Evolutionary conservation across 192 early-diverging fungal species (phyloP).

Genomic region (Lunasporangiospora selenospora): DNA sequence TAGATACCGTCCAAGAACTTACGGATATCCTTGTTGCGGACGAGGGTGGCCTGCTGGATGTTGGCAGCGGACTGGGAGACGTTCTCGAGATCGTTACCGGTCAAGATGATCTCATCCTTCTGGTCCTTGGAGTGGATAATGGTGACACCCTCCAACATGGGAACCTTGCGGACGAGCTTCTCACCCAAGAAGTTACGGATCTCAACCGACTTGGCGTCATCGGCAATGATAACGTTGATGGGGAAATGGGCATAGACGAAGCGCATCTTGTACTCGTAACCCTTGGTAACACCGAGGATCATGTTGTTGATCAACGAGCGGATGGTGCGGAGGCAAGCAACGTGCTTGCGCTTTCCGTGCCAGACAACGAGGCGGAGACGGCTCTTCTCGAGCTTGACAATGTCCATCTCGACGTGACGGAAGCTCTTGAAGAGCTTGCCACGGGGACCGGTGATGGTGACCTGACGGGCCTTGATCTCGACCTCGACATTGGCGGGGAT

Average conservation of each 20-base stretch:
- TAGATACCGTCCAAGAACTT: constrained; percentile 99
- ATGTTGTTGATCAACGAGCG: constrained; percentile 96
- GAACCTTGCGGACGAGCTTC: constrained; percentile 87
- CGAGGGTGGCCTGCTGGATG: constrained; percentile 93
- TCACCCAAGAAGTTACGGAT: constrained; percentile 99
- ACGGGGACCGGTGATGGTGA: constrained; percentile 92
- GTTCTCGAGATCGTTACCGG: constrained; percentile 92
- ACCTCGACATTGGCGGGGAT: constrained; percentile 92
- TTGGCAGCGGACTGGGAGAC: constrained; percentile 97
- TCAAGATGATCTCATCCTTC: constrained; percentile 96
- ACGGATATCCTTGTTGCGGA: constrained; percentile 99
- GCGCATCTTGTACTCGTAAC: constrained; percentile 99
- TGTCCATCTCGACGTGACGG: constrained; percentile 94
- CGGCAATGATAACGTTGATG: constrained; percentile 92
- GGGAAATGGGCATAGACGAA: constrained; percentile 99
- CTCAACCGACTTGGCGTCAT: constrained; percentile 81
- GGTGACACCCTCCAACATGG: constrained; percentile 85
- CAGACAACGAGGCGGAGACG: constrained; percentile 90
- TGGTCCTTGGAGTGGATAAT: constrained; percentile 77
- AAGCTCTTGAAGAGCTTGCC: constrained; percentile 89
- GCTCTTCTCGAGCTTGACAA: constrained; percentile 69
- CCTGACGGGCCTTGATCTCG: constrained; percentile 85
- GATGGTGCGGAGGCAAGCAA: constrained; percentile 98
- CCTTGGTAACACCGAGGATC: constrained; percentile 98
- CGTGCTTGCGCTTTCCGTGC: constrained; percentile 97